These are phyloP conservation scores for Phytophthora capsici DNA, from an alignment of 352 stramenopile genomes.

Conservation along the genomic window DNA sequence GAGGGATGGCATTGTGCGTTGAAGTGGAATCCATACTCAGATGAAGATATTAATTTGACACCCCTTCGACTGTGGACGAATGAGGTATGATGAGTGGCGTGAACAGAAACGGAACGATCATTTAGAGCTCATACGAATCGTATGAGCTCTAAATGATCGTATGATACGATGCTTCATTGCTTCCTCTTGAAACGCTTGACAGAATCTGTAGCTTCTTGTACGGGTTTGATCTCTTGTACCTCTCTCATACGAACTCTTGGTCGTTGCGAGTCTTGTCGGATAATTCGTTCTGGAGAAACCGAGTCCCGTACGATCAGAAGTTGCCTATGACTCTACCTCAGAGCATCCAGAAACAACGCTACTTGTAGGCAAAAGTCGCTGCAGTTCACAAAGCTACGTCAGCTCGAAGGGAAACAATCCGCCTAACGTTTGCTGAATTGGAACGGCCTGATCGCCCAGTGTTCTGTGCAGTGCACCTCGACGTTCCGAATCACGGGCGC, in stretches of 20 bases:
- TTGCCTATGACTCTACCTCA: background rate
- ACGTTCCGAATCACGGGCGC: too few relatives aligned
- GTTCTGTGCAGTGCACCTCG: too few relatives aligned
- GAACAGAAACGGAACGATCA: background rate
- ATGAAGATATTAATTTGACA: background rate
- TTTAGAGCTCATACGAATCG: too few relatives aligned
- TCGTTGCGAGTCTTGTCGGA: slow-evolving; percentile 14
- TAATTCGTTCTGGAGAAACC: slow-evolving; percentile 8
- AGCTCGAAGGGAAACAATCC: background rate
- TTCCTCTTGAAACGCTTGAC: background rate
- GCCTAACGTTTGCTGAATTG: background rate
- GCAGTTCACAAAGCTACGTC: background rate
- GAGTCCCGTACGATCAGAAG: background rate
- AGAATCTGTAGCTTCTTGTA: slow-evolving; percentile 5
- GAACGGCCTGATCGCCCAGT: background rate
- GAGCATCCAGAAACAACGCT: slow-evolving; percentile 1
- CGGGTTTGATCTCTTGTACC: slow-evolving; percentile 14
- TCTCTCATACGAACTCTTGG: slow-evolving; percentile 21
- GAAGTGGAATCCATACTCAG: background rate
- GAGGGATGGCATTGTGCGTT: background rate
- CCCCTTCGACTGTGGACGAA: slow-evolving; percentile 2
- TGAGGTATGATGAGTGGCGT: background rate
- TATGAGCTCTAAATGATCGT: too few relatives aligned
- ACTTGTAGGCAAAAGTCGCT: slow-evolving; percentile 3
- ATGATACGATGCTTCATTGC: slow-evolving; percentile 5